A percentile compares a stretch with the other conserved stretches of the same genome.
phyloP scores from a whole-genome alignment of 2,329 filamentous ascomycete species.

The Microsporum audouinii region DNA sequence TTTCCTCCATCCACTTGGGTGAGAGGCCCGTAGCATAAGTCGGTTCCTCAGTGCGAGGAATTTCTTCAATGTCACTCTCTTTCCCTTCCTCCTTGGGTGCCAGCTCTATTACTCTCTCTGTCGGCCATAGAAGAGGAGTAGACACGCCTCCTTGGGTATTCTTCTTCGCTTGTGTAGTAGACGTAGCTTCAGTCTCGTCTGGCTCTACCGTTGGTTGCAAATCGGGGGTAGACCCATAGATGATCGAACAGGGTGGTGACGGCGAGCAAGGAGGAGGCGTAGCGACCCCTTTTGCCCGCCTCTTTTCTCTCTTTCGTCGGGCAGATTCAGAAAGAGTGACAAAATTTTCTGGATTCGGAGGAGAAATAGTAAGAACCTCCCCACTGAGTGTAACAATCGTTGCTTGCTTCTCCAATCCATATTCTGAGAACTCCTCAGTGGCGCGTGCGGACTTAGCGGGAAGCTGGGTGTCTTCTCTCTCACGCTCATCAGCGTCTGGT shows the following conservation, averaged over 20 bases:
- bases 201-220: not conserved
- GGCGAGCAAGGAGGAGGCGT: not conserved
- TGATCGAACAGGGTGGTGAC: not conserved
- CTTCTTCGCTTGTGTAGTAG: not conserved
- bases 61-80: not conserved
- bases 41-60: not conserved
- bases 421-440: not conserved
- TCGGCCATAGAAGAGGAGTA: too few relatives aligned
- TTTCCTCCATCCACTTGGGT: not conserved
- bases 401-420: not conserved
- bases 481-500: not conserved
- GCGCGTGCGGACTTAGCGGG: not conserved
- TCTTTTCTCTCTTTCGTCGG: not conserved
- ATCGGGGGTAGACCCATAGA: not conserved
- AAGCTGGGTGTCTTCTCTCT: not conserved
- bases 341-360: not conserved
- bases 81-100: not conserved
- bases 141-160: not conserved
- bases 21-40: not conserved
- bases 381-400: not conserved
- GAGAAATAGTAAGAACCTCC: not conserved
- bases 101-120: not conserved
- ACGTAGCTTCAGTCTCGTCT: not conserved
- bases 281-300: not conserved
- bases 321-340: not conserved